Percentiles rank a stretch among this genome's conserved stretches.
phyloP scores from a whole-genome alignment of 164 flowering plant genomes.

The Brasenia schreberi region DNA sequence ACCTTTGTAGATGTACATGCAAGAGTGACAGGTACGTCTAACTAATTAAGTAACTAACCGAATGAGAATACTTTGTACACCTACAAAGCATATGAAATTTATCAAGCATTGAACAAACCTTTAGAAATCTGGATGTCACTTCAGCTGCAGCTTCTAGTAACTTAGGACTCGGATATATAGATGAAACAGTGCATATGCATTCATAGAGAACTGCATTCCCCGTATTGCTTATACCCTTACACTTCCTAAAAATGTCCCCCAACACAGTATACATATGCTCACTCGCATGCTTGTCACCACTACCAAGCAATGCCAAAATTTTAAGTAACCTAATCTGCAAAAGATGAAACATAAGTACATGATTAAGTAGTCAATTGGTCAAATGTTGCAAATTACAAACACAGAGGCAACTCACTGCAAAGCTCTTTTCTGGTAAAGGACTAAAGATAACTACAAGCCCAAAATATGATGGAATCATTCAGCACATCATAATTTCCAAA shows the following conservation, averaged over 20 bases:
- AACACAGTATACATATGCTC: slow-evolving; percentile 82
- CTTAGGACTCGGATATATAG: slow-evolving; percentile 69
- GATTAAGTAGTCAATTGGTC: too few relatives aligned
- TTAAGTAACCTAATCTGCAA: slow-evolving; percentile 84
- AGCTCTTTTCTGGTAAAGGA: too few relatives aligned
- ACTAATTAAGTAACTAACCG: too few relatives aligned
- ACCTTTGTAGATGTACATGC: too few relatives aligned
- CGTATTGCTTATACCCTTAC: slow-evolving; percentile 78
- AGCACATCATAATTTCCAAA: too few relatives aligned
- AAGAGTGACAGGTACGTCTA: too few relatives aligned
- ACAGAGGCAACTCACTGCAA: too few relatives aligned
- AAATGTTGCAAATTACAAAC: too few relatives aligned
- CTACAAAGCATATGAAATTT: too few relatives aligned
- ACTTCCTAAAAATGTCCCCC: slow-evolving; percentile 73
- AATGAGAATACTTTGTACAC: too few relatives aligned
- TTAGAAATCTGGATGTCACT: slow-evolving; percentile 73
- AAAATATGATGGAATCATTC: too few relatives aligned
- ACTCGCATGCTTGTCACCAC: slow-evolving; percentile 86
- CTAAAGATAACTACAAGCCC: too few relatives aligned
- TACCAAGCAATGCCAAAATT: slow-evolving; percentile 75
- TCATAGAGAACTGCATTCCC: slow-evolving; percentile 94
- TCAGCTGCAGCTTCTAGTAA: slow-evolving; percentile 87
- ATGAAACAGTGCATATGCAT: slow-evolving; percentile 83
- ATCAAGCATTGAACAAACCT: slow-evolving; percentile 43
- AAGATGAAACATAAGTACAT: neutral